Conservation (phyloP, 768 basidiomycete genomes). For the Crassisporium funariophilum region DNA sequence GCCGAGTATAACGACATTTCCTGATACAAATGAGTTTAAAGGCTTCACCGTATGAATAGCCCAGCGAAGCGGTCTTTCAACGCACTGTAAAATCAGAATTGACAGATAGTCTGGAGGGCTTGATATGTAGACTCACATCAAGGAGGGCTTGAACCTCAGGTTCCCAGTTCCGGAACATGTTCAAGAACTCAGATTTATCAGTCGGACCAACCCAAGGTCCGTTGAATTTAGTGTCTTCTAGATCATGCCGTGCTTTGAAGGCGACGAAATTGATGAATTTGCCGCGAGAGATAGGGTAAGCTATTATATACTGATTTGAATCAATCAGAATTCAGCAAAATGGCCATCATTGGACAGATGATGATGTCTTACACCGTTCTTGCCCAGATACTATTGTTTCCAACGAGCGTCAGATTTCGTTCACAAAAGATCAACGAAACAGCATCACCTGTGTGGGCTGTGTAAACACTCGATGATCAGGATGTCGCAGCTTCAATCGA, state of each 20-base stretch:
- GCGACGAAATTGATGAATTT: constrained; percentile 65
- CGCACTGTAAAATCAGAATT: constrained; percentile 40
- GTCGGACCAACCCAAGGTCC: constrained; percentile 54
- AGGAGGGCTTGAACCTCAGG: constrained; percentile 59
- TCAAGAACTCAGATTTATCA: constrained; percentile 45
- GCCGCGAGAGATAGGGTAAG: constrained; percentile 62
- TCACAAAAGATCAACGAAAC: neutral
- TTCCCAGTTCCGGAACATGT: constrained; percentile 56
- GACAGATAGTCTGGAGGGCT: neutral
- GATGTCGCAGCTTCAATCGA: constrained; percentile 39
- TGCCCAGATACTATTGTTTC: constrained; percentile 57
- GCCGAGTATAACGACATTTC: constrained; percentile 48
- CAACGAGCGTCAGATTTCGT: constrained; percentile 1
- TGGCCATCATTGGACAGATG: neutral
- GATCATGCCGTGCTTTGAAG: constrained; percentile 50
- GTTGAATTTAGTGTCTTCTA: constrained; percentile 51
- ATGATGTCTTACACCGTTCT: constrained; percentile 39
- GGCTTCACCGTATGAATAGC: constrained; percentile 61
- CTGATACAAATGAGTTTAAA: constrained; percentile 51
- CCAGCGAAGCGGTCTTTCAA: constrained; percentile 58
- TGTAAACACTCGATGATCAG: constrained; percentile 50
- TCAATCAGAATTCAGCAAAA: constrained; percentile 1
- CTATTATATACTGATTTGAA: constrained; percentile 53
- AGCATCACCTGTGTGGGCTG: constrained; percentile 48
- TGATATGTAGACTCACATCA: constrained; percentile 38